Conservation (phyloP, 805 yeast species). For the Metschnikowia lochheadii region DNA sequence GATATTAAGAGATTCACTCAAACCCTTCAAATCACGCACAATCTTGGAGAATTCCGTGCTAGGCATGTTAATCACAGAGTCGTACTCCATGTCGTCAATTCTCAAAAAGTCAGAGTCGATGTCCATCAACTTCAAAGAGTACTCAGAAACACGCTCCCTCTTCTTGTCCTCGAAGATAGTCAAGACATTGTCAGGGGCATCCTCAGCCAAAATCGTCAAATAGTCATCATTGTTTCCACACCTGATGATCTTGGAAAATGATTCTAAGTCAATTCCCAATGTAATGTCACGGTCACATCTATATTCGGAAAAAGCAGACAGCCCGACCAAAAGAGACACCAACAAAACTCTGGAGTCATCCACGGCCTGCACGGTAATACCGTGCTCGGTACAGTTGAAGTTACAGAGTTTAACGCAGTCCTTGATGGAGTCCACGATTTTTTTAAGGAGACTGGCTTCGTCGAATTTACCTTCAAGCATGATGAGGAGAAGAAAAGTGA, state of each 20-base stretch:
- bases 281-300: constrained; percentile 94
- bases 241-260: constrained; percentile 82
- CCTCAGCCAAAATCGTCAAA: constrained; percentile 86
- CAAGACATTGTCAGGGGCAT: constrained; percentile 72
- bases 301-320: constrained; percentile 83
- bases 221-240: constrained; percentile 90
- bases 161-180: constrained; percentile 86
- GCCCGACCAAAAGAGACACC: constrained; percentile 82
- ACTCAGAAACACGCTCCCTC: constrained; percentile 90
- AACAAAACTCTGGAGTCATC: constrained; percentile 95
- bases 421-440: constrained; percentile 87
- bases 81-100: constrained; percentile 91
- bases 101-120: constrained; percentile 92
- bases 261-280: constrained; percentile 83
- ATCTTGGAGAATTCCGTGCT: constrained; percentile 83
- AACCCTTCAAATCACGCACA: constrained; percentile 78
- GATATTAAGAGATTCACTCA: constrained; percentile 84
- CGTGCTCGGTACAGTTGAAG: constrained; percentile 93
- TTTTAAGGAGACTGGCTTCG: constrained; percentile 87
- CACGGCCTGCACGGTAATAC: constrained; percentile 94
- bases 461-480: constrained; percentile 98
- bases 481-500: constrained; percentile 3
- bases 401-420: constrained; percentile 94
- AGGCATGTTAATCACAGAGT: constrained; percentile 83
- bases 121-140: constrained; percentile 88